These are phyloP conservation scores for Claviceps digitariae DNA, from an alignment of 2,329 filamentous ascomycete genomes.

Conservation along the genomic window DNA sequence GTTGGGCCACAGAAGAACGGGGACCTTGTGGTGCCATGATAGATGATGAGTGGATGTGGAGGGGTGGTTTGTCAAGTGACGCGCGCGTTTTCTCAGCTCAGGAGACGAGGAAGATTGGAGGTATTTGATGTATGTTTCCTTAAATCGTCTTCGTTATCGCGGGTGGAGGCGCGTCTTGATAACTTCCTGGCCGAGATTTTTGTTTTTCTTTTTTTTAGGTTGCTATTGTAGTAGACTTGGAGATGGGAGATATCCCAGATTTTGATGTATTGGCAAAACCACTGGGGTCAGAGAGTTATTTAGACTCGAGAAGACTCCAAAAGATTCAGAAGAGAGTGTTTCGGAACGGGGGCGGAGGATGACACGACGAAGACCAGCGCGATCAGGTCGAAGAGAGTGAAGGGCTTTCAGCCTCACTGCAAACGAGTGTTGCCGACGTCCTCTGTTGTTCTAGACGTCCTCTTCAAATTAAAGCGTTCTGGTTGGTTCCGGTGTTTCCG, in stretches of 20 bases:
- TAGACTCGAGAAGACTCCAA: not conserved
- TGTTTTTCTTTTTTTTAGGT: not conserved
- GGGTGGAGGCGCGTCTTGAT: conserved; percentile 5
- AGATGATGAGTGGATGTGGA: not conserved
- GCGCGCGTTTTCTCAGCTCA: conserved; percentile 1
- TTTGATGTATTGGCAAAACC: not conserved
- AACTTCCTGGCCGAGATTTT: conserved; percentile 3
- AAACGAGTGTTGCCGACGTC: not conserved
- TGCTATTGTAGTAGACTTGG: not conserved
- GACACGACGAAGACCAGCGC: not conserved
- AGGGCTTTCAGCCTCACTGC: not conserved
- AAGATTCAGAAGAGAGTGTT: not conserved
- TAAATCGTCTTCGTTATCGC: conserved; percentile 3
- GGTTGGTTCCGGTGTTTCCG: not conserved
- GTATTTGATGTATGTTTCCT: not conserved
- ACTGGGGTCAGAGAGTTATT: not conserved
- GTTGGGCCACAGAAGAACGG: conserved; percentile 13
- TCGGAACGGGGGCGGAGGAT: not conserved
- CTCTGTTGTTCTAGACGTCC: not conserved
- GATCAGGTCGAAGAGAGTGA: not conserved
- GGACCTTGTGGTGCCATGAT: conserved; percentile 24
- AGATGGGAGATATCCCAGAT: not conserved
- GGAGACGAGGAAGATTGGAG: conserved; percentile 1
- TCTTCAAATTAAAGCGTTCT: not conserved
- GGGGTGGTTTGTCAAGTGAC: not conserved